A percentile compares a stretch with the other conserved stretches of the same genome.
Evolutionary conservation across 768 basidiomycete genomes (phyloP).

Genomic region (Butyriboletus loyo): DNA sequence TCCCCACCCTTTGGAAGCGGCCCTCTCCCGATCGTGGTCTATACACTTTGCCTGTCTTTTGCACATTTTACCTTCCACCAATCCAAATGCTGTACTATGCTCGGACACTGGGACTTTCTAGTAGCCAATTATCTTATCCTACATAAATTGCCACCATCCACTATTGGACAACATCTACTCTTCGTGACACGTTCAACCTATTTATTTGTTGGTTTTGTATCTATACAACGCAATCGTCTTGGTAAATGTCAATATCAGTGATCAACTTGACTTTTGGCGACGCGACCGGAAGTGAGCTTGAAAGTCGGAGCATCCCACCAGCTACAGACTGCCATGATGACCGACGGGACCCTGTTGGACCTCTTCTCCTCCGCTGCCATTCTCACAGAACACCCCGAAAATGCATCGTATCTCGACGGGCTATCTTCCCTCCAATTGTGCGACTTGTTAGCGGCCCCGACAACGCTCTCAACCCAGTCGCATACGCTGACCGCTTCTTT

Average conservation of each 20-base stretch:
- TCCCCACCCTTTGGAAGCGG: background rate
- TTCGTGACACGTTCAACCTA: background rate
- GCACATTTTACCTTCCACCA: constrained; percentile 2
- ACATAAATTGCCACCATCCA: background rate
- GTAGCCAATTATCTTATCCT: background rate
- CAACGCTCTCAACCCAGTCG: constrained; percentile 74
- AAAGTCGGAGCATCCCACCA: background rate
- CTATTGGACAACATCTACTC: background rate
- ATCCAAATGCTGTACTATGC: constrained; percentile 20
- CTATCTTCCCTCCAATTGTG: constrained; percentile 65
- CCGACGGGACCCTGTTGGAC: constrained; percentile 21
- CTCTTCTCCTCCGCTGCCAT: constrained; percentile 21
- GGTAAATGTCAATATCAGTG: background rate
- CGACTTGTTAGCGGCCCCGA: constrained; percentile 71
- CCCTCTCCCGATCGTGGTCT: background rate
- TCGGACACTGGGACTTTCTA: constrained; percentile 3
- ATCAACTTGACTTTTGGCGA: background rate
- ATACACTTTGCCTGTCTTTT: constrained; percentile 1
- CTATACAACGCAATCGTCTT: constrained; percentile 7
- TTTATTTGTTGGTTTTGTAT: constrained; percentile 13
- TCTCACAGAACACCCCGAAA: constrained; percentile 17
- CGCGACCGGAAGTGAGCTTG: background rate
- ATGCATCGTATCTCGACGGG: constrained; percentile 56
- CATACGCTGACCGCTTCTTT: constrained; percentile 87
- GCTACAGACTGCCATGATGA: constrained; percentile 19